Evolutionary conservation across 257 asterid species (phyloP), one percentile per base, ranked within the genome.

Genomic region (Euphrasia confusa): DNA sequence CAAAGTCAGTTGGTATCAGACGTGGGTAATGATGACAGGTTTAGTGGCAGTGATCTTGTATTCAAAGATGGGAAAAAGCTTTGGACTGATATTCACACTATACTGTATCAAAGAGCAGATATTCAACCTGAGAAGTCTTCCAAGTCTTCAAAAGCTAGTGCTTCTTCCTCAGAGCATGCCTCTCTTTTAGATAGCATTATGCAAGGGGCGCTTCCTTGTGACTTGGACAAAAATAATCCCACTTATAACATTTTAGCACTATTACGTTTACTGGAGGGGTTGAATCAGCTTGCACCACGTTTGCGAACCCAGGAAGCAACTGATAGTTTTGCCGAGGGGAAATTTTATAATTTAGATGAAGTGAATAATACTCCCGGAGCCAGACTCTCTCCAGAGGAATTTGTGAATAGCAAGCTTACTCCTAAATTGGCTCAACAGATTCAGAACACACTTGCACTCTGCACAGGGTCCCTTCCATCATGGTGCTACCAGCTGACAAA

Each of bases 401-500:
- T 83, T 66, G 67, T 81, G 59, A 88, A 78, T 57, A 77, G 77
- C 67, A 85, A 88, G 78, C 95, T 88, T 62, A 85, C 94, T 11
- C 89, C 96, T 12, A 88, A 88, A 71, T 66, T 88, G 74, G 86
- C 87, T 45, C 76, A 94, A 65, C 92, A 88, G 75, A 81, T 85
- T 64, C 95, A 85, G 80, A 92, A 85, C 55, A 89, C 92, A 13
- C 83, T 88, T 50, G 96, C 96, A 48, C 88, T 88, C 44, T 85
- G 89, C 79, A 81, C 89, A 8, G 94, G 95, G 45, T 81, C 92
- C 63, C 89, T 85, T 74, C 95, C 96, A 14, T 81, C 95, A 28
- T 88, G 96, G 96, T 88, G 95, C 78, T 88, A 79, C 77, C 96
- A 88, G 73, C 68, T 88, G 79, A 85, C 95, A 10, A 88, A 81